Evolutionary conservation across 2,329 filamentous ascomycete species (phyloP).

Genomic region (Aspergillus sp.): DNA sequence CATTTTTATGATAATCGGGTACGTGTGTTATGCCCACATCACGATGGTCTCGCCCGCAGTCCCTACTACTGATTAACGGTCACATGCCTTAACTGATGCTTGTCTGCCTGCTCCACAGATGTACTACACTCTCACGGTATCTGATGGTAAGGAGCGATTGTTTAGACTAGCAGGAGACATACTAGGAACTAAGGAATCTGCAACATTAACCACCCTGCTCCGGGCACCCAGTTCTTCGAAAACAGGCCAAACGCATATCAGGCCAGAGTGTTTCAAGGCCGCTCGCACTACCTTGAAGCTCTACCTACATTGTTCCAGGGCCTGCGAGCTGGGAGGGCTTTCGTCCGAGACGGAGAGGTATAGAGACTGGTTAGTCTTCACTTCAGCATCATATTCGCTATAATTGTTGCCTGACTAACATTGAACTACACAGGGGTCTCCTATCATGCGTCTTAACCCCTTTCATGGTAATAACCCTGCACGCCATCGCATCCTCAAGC

Average conservation of each 20-base stretch:
- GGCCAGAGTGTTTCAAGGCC: not conserved
- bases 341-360: not conserved
- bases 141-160: constrained; percentile 1
- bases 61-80: no score
- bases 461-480: constrained; percentile 26
- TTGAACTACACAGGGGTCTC: not conserved
- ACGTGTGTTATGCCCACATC: not conserved
- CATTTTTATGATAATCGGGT: not conserved
- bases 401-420: not conserved
- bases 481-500: constrained; percentile 16
- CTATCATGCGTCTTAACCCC: constrained; percentile 22
- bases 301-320: not conserved
- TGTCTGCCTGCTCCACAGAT: no score
- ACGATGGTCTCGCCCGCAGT: no score
- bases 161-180: not conserved
- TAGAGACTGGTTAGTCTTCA: constrained; percentile 14
- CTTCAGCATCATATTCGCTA: not conserved
- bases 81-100: no score
- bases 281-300: not conserved
- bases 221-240: not conserved
- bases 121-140: not conserved
- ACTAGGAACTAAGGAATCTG: not conserved
- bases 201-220: not conserved
- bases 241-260: not conserved
- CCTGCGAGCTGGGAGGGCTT: not conserved